Base-by-base conservation (phyloP, 2,329 filamentous ascomycete species). In the Colletotrichum cordylinicola region DNA sequence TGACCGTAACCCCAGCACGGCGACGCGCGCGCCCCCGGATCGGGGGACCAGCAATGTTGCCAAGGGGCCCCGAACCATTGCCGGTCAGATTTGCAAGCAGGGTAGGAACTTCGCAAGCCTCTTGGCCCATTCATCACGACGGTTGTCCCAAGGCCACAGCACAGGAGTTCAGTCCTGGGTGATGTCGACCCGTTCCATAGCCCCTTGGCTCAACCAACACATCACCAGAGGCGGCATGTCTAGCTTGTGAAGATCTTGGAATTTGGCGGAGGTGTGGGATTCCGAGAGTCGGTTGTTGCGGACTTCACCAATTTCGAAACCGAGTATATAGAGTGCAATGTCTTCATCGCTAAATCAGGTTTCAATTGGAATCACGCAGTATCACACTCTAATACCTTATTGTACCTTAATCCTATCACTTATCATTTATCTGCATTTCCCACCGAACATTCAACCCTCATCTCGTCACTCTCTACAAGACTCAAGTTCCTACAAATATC, bases 51-150 rank as follows among this genome's bases (percentile, higher is more conserved):
- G 62, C 8, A 43, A 58, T 15, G 13, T 24, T 56, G 56, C 62
- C 69, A 58, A 58, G 69, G 2, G 9, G 10, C 61, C 7, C 18
- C 31, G 18, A 67, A 61, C n/a, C 10, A n/a, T 37, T 37, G 33
- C 61, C 35, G 64, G 7, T 12, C 39, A 70, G 29, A 64, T 43
- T 69, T 35, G 8, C 27, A 55, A 67, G 33, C 73, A 64, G 8
- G 18, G 12, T 10, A 33, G 69, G 37, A 73, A 60, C 43, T 21
- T 74, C 13, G 48, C 64, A 52, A 24, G 56, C 61, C 8, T 2
- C 72, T 76, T 74, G 70, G 64, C 70, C 58, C 64, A 73, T 76
- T 76, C 74, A 56, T 76, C 70, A 65, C 64, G 35, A 43, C 21
- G 16, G 16, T 60, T 33, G n/a, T 37, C 37, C 21, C 37, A 27